Conservation (phyloP, 1,139 yeast genomes). For the Diutina mesorugosa region DNA sequence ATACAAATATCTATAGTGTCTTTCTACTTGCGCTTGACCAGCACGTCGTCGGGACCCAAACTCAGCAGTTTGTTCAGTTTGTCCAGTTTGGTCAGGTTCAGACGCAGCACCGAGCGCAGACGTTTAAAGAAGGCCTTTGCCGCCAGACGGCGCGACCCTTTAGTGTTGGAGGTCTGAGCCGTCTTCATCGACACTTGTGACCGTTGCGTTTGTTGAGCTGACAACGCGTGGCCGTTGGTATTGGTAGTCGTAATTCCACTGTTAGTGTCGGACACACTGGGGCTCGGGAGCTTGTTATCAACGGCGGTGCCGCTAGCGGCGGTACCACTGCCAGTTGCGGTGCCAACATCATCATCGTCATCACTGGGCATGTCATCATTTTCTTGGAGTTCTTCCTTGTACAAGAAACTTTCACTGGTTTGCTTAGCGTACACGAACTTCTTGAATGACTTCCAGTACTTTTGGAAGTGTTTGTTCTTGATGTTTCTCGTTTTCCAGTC, state of each 20-base stretch:
- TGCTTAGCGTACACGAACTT: conserved; percentile 19
- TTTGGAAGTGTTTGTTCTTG: conserved; percentile 34
- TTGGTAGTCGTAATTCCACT: background rate
- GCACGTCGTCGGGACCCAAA: background rate
- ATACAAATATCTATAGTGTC: background rate
- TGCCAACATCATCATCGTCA: background rate
- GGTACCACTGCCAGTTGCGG: background rate
- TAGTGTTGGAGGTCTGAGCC: background rate
- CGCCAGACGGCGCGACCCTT: background rate
- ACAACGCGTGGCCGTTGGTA: background rate
- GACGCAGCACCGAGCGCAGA: background rate
- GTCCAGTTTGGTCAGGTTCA: background rate
- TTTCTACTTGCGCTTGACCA: background rate
- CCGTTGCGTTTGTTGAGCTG: background rate
- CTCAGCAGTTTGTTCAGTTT: background rate
- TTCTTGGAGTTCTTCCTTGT: background rate
- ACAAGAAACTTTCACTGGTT: background rate
- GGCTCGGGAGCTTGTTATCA: background rate
- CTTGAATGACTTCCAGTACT: conserved; percentile 29
- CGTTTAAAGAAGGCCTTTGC: background rate
- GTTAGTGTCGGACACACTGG: background rate
- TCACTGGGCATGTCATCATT: background rate
- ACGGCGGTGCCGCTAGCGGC: background rate
- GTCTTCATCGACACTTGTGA: background rate
- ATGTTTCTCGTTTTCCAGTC: conserved; percentile 27